Percentiles rank a stretch among this genome's conserved stretches.
phyloP scores from a whole-genome alignment of 179 eudicot genomes.

The Beta lomatogona region DNA sequence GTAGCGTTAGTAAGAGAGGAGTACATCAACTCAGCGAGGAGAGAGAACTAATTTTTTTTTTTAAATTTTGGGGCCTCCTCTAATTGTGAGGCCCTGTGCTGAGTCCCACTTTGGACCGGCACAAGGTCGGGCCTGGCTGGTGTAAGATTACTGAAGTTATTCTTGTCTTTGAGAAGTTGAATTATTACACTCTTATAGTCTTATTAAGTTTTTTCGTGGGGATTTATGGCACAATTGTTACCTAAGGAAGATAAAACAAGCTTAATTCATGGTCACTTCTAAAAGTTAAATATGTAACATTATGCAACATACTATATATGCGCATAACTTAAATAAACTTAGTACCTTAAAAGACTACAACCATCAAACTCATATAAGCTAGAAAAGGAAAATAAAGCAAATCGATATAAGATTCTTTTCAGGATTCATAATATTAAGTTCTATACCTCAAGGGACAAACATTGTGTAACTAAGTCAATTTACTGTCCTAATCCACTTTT shows the following conservation, averaged over 20 bases:
- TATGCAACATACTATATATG: too few species aligned
- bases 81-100: too few species aligned
- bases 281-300: too few species aligned
- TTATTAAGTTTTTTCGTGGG: background rate
- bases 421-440: background rate
- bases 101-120: too few species aligned
- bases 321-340: too few species aligned
- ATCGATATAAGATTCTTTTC: background rate
- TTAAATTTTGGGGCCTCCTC: too few species aligned
- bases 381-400: background rate
- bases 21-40: too few species aligned
- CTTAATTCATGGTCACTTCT: background rate
- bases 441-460: background rate
- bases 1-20: too few species aligned
- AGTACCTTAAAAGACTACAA: background rate
- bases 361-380: too few species aligned
- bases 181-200: constrained; percentile 12
- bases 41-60: too few species aligned
- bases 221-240: constrained; percentile 15
- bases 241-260: background rate
- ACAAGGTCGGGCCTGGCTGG: background rate
- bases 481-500: background rate
- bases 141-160: constrained; percentile 1
- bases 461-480: background rate
- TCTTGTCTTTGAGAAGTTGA: constrained; percentile 10